Percentiles rank a stretch among this genome's conserved stretches.
Conservation (phyloP, 164 flowering plant species). For the Aristolochia californica region DNA sequence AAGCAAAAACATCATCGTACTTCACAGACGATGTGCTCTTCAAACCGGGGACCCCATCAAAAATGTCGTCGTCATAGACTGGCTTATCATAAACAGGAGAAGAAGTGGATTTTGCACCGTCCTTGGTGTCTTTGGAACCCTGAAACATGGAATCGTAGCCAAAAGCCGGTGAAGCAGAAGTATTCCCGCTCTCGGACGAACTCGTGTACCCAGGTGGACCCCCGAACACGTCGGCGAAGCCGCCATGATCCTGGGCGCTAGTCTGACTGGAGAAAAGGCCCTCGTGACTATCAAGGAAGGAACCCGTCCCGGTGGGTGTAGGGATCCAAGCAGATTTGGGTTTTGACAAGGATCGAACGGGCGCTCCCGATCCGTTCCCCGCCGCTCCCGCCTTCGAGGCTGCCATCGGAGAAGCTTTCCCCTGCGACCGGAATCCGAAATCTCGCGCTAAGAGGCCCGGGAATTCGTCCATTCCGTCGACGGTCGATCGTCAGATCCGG, state of each 20-base stretch:
- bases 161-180: conserved; percentile 14
- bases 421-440: conserved; percentile 54
- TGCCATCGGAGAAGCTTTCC: conserved; percentile 69
- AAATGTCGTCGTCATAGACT: conserved; percentile 53
- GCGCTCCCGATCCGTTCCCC: conserved; percentile 21
- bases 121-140: conserved; percentile 16
- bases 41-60: conserved; percentile 53
- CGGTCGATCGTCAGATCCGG: not conserved
- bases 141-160: conserved; percentile 44
- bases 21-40: conserved; percentile 27
- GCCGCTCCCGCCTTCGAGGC: conserved; percentile 21
- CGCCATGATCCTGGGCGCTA: conserved; percentile 9
- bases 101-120: conserved; percentile 21
- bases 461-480: conserved; percentile 45
- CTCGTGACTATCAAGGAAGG: conserved; percentile 21
- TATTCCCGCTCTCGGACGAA: conserved; percentile 1
- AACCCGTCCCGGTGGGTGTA: conserved; percentile 6
- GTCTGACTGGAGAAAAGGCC: conserved; percentile 19
- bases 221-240: conserved; percentile 15
- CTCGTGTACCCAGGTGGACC: conserved; percentile 28
- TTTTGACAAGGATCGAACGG: conserved; percentile 16
- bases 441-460: conserved; percentile 43
- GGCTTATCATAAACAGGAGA: conserved; percentile 57
- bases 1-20: conserved; percentile 38
- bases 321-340: conserved; percentile 18